phyloP scores from a whole-genome alignment of 257 asterid genomes.

The Fraxinus quadrangulata region DNA sequence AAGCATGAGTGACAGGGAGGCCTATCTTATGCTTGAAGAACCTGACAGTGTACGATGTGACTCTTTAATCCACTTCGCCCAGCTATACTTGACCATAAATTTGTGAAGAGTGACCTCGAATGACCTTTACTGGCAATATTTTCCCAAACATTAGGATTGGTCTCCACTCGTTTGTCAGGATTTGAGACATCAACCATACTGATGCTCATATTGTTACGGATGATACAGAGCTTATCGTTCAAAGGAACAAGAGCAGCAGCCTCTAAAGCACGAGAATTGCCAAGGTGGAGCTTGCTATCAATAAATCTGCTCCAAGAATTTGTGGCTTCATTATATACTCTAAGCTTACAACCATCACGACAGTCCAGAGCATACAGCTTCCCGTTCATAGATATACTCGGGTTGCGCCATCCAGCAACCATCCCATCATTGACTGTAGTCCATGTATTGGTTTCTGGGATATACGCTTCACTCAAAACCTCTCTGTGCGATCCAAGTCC shows the following conservation, averaged over 20 bases:
- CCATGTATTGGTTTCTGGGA: conserved; percentile 51
- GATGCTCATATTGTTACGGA: conserved; percentile 64
- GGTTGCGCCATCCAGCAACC: conserved; percentile 69
- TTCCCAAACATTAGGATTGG: conserved; percentile 56
- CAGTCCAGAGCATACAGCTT: conserved; percentile 65
- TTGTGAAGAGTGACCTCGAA: conserved; percentile 51
- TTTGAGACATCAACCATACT: conserved; percentile 57
- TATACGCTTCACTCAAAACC: conserved; percentile 58
- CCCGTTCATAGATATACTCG: conserved; percentile 62
- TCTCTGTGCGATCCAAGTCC: conserved; percentile 67
- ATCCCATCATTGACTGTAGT: conserved; percentile 53
- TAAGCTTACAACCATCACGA: conserved; percentile 61
- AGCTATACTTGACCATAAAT: conserved; percentile 62
- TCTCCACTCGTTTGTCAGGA: conserved; percentile 46
- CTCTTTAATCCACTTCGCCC: conserved; percentile 68
- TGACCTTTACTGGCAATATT: conserved; percentile 54
- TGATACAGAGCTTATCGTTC: conserved; percentile 61
- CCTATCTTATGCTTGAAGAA: conserved; percentile 52
- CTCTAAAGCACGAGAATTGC: conserved; percentile 56
- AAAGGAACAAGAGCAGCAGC: conserved; percentile 66
- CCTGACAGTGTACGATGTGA: conserved; percentile 65
- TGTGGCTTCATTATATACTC: conserved; percentile 49
- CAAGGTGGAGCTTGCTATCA: conserved; percentile 59
- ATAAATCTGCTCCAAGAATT: conserved; percentile 57
- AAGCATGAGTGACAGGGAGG: background rate